Base-by-base conservation (phyloP, 1,284 basidiomycete species). In the Austroboletus sp. region DNA sequence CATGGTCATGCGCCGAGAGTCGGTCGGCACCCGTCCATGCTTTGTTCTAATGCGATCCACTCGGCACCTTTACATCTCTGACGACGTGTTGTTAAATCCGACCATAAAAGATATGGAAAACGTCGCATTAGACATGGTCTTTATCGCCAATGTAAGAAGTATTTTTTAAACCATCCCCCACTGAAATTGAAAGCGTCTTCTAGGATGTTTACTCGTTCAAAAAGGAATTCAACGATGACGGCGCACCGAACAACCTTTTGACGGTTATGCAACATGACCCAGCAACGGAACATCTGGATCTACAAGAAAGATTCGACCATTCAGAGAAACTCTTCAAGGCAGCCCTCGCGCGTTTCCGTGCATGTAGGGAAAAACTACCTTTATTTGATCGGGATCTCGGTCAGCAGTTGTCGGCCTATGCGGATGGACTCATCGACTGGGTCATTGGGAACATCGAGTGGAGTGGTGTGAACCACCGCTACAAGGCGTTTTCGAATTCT, bases 181-280 rank as follows among this genome's bases (percentile, higher is more conserved):
- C 13, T 36, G 40, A 34, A 29, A 26, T 4, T 10, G 16, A 34
- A 4, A 16, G 11, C 23, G 23, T 36, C n/a, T 23, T 25, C 7
- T 15, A 62, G 61, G 62, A 65, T 15, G 54, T 63, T 29, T 62
- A 54, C 29, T 63, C 60, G 13, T 62, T 57, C 49, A 62, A 62
- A 45, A 62, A 62, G 38, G 60, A 64, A 40, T 46, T 41, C 12
- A 48, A 51, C 15, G 55, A 62, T n/a, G 56, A 61, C 13, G 59
- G 61, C 4, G 59, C 59, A 21, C 31, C 57, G 43, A 63, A 61
- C 40, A 61, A 61, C 29, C 49, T 58, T 41, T 37, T 58, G 40
- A 58, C 52, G 9, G 50, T 58, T 25, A 61, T 58, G 30, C 42
- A 46, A 15, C 50, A 51, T 26, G 58, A 58, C 31, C 58, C 47